Evolutionary conservation across 2,329 filamentous ascomycete genomes (phyloP), one percentile per base, ranked within the genome.

Genomic region (Diaporthe velutina): DNA sequence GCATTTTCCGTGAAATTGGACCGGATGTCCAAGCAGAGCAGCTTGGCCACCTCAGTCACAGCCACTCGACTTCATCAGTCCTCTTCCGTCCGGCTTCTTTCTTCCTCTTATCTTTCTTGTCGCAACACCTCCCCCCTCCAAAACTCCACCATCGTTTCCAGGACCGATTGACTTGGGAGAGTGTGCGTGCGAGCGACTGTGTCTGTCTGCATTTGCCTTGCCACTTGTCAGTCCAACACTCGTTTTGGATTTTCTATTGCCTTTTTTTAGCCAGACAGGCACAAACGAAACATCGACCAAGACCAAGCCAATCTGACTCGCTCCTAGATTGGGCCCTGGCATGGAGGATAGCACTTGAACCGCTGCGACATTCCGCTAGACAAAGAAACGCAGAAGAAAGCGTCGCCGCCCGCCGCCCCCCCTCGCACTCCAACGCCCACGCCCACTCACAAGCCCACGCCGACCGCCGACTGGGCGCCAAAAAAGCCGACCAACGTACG

Each of bases 251-350:
- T 54, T 68, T 68, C 22, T 19, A 35, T 72, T 55, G 25, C 64
- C 48, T 68, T 64, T 72, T 70, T 64, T 33, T 42, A 72, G 70
- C 54, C 48, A 45, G 50, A 54, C 45, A 42, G 52, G 28, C 12
- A 67, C 45, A 68, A 54, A 68, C 64, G 64, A 22, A 54, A 68
- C 64, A 52, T 40, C 48, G 48, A 40, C 33, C 64, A 68, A 68
- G 70, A 52, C 57, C 70, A 72, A 64, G 57, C 70, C 57, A 54
- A 64, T 72, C 70, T 55, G 70, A 72, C 70, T 60, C 70, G 70
- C 70, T 68, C 45, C 45, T 68, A 54, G 40, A 38, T 54, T 54
- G 64, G 64, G 64, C 64, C 64, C 48, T 68, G 64, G 64, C 64
- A 68, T 68, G 64, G 64, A 68, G 64, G 48, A 68, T 68, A 52